Conservation (phyloP, 257 asterid genomes). For the Solanum ahanhuiri region DNA sequence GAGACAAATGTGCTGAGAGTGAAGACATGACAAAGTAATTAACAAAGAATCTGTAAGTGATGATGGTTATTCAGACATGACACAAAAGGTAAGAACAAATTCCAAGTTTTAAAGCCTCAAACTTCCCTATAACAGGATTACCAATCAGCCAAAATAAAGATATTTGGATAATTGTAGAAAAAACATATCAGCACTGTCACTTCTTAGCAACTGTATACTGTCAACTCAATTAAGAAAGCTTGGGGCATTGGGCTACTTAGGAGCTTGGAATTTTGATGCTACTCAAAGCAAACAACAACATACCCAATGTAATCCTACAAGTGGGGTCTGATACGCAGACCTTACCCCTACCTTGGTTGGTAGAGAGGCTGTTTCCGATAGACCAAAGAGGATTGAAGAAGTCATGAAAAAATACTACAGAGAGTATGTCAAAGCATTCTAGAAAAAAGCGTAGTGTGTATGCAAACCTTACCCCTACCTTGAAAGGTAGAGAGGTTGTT, state of each 20-base stretch:
- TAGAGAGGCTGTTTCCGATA: neutral
- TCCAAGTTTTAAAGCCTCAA: neutral
- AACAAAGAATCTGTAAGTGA: neutral
- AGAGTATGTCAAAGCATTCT: neutral
- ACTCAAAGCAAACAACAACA: neutral
- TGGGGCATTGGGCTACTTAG: neutral
- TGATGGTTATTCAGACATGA: neutral
- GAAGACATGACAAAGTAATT: neutral
- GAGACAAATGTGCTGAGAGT: neutral
- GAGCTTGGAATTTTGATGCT: neutral
- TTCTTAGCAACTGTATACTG: neutral
- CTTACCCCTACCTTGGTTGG: neutral
- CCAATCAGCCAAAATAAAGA: neutral
- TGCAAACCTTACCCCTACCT: neutral
- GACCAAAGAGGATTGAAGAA: neutral
- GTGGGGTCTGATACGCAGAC: neutral
- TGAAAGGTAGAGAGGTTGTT: neutral
- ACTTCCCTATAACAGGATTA: neutral
- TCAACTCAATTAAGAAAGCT: neutral
- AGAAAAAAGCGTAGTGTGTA: neutral
- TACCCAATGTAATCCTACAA: neutral
- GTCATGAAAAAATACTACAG: neutral
- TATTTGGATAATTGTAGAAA: neutral
- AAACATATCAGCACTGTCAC: neutral
- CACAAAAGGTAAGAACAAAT: neutral